Percentiles rank a stretch among this genome's conserved stretches.
phyloP scores from a whole-genome alignment of 164 flowering plant genomes.

The Stephania yunnanensis region DNA sequence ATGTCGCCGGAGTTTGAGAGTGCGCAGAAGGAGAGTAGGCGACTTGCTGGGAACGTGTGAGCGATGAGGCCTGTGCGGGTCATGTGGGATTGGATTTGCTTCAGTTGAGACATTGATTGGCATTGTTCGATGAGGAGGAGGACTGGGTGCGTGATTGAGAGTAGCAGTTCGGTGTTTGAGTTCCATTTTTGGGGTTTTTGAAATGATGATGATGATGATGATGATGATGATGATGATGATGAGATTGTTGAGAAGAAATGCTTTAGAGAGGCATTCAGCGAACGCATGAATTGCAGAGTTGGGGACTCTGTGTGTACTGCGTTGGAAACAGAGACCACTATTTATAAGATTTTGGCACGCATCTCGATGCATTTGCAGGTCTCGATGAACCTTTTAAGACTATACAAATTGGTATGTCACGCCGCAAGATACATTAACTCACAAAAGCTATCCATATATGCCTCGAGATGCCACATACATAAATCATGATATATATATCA shows the following conservation, averaged over 20 bases:
- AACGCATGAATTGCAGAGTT: neutral
- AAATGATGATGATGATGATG: neutral
- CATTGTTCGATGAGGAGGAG: constrained; percentile 48
- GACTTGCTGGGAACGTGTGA: constrained; percentile 53
- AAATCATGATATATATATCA: too few species aligned
- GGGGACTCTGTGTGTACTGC: too few species aligned
- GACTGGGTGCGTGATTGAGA: constrained; percentile 40
- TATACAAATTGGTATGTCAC: too few species aligned
- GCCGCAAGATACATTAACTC: too few species aligned
- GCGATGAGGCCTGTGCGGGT: constrained; percentile 42
- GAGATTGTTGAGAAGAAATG: neutral
- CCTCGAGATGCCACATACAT: too few species aligned
- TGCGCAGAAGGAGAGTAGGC: constrained; percentile 54
- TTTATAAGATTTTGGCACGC: too few species aligned
- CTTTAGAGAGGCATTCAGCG: neutral
- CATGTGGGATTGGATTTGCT: constrained; percentile 70
- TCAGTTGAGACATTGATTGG: constrained; percentile 43
- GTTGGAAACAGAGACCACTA: too few species aligned
- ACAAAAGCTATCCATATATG: too few species aligned
- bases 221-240: constrained; percentile 1
- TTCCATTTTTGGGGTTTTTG: constrained; percentile 38
- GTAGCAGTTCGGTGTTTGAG: constrained; percentile 26
- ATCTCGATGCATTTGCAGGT: too few species aligned
- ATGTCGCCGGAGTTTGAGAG: constrained; percentile 47
- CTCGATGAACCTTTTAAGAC: too few species aligned